These are phyloP conservation scores for Sclerotinia glacialis DNA, from an alignment of 2,329 filamentous ascomycete genomes.

Conservation along the genomic window DNA sequence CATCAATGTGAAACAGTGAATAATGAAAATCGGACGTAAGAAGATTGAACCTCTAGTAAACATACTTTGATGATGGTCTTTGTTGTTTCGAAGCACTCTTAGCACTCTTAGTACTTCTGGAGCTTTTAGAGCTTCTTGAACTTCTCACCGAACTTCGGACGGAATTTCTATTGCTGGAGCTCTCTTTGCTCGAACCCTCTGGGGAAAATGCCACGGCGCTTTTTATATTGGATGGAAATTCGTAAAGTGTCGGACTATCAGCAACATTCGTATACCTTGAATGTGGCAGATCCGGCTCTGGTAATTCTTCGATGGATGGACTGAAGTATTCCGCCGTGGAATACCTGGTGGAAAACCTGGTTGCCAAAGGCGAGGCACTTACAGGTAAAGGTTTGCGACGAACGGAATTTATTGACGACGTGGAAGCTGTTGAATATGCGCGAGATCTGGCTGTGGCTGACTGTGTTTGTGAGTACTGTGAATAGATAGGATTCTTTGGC, in stretches of 20 bases:
- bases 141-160: conserved; percentile 20
- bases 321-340: conserved; percentile 43
- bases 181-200: conserved; percentile 13
- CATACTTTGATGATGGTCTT: conserved; percentile 22
- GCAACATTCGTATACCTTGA: conserved; percentile 51
- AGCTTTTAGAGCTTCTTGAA: conserved; percentile 4
- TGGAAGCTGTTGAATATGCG: conserved; percentile 31
- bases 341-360: conserved; percentile 50
- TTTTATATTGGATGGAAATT: conserved; percentile 45
- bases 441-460: conserved; percentile 31
- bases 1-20: conserved; percentile 13
- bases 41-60: background rate
- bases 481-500: conserved; percentile 21
- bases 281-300: conserved; percentile 51
- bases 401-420: conserved; percentile 40
- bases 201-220: conserved; percentile 17
- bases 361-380: conserved; percentile 52
- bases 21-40: background rate
- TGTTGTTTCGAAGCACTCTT: conserved; percentile 15
- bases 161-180: conserved; percentile 13
- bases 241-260: conserved; percentile 62
- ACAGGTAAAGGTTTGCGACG: conserved; percentile 60
- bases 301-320: conserved; percentile 43
- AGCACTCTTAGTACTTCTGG: background rate
- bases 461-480: conserved; percentile 21